Conservation (phyloP, 176 grass and related monocot species). For the Hordeum marinum region DNA sequence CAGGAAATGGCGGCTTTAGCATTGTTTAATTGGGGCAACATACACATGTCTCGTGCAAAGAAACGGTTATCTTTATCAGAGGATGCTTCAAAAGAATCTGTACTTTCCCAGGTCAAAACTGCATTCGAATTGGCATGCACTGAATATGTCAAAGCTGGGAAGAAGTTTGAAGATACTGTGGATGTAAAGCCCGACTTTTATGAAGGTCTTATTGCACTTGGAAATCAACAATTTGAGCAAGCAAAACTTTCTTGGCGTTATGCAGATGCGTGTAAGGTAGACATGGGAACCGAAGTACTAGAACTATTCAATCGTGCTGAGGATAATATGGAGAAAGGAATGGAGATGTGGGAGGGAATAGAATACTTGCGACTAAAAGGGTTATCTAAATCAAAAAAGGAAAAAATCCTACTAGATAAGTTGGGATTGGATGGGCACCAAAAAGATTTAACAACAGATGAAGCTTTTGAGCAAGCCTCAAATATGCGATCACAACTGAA, state of each 20-base stretch:
- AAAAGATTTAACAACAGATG: slow-evolving; percentile 48
- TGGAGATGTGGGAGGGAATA: slow-evolving; percentile 76
- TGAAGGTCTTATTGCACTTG: slow-evolving; percentile 72
- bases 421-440: slow-evolving; percentile 44
- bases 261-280: slow-evolving; percentile 52
- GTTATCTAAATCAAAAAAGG: slow-evolving; percentile 54
- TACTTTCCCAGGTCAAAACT: slow-evolving; percentile 44
- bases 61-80: slow-evolving; percentile 59
- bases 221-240: slow-evolving; percentile 75
- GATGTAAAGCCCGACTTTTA: slow-evolving; percentile 84
- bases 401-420: slow-evolving; percentile 36
- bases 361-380: slow-evolving; percentile 61
- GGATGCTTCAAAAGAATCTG: slow-evolving; percentile 42
- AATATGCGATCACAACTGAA: slow-evolving; percentile 80
- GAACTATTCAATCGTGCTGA: slow-evolving; percentile 84
- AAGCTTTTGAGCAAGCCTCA: slow-evolving; percentile 58
- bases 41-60: slow-evolving; percentile 77
- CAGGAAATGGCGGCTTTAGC: slow-evolving; percentile 82
- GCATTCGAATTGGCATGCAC: slow-evolving; percentile 71
- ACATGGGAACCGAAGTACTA: slow-evolving; percentile 58
- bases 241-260: slow-evolving; percentile 92
- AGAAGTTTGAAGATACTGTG: slow-evolving; percentile 65
- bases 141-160: slow-evolving; percentile 71
- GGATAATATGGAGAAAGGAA: slow-evolving; percentile 79
- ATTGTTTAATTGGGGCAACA: slow-evolving; percentile 86